Conservation (phyloP, 176 grass and related monocot species). For the Triticum turgidum region DNA sequence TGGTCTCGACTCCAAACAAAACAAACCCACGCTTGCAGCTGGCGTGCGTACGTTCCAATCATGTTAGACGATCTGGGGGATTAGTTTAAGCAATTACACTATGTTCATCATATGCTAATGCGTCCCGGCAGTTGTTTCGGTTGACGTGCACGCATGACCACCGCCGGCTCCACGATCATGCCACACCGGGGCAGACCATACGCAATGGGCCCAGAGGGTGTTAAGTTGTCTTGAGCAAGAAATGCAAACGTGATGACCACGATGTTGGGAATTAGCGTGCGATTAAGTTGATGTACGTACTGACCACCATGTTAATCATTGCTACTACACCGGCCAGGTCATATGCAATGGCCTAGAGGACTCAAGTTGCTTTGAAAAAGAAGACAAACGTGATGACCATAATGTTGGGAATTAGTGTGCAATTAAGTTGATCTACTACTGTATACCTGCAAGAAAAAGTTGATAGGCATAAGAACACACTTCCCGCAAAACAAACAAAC, state of each 20-base stretch:
- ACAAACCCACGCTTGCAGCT: background rate
- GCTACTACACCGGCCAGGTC: no score
- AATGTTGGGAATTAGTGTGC: no score
- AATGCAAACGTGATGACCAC: background rate
- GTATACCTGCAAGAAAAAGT: no score
- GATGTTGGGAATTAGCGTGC: background rate
- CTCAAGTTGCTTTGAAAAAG: no score
- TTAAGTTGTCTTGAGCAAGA: background rate
- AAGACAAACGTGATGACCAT: no score
- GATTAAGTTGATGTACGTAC: no score
- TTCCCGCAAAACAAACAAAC: no score
- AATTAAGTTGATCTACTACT: no score
- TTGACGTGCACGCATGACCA: conserved; percentile 9
- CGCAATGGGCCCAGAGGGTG: background rate
- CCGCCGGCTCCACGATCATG: background rate
- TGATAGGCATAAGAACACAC: no score
- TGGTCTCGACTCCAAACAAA: background rate
- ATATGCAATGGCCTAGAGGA: no score
- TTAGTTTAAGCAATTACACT: background rate
- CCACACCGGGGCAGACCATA: background rate
- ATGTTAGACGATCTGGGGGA: background rate
- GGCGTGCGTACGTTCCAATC: background rate
- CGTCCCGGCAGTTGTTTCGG: background rate
- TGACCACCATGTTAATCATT: no score
- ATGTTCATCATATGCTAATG: background rate